phyloP scores from a whole-genome alignment of 2,329 filamentous ascomycete genomes.

The Westerdykella sp. region DNA sequence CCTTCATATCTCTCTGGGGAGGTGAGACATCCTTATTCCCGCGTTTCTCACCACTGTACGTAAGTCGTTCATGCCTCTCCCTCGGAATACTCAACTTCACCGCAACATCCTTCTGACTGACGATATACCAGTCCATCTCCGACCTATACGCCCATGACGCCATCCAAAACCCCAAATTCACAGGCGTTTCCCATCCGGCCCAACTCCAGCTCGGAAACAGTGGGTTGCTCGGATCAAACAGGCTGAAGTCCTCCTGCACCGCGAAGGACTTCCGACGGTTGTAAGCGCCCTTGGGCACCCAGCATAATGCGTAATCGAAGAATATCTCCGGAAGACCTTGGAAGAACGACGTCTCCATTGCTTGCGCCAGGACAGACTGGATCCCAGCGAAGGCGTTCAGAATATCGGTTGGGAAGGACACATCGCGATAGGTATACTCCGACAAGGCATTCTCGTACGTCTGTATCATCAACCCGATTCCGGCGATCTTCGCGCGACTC shows the following conservation, averaged over 20 bases:
- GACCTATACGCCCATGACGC: neutral
- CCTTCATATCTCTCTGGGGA: neutral
- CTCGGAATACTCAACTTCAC: neutral
- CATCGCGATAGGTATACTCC: conserved; percentile 4
- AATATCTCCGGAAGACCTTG: conserved; percentile 5
- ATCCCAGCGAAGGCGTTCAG: conserved; percentile 5
- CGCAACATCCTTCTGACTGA: neutral
- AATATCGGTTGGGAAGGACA: conserved; percentile 2
- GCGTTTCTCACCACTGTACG: neutral
- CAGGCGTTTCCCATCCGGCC: conserved; percentile 3
- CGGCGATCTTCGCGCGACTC: conserved; percentile 1
- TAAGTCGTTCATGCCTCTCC: neutral
- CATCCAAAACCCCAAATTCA: conserved; percentile 2
- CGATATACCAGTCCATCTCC: conserved; percentile 5
- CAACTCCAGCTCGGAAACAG: conserved; percentile 8
- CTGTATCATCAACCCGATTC: neutral
- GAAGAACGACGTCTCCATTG: conserved; percentile 5
- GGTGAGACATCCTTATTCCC: neutral
- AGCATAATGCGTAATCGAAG: conserved; percentile 4
- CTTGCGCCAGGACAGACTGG: conserved; percentile 1
- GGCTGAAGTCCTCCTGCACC: neutral
- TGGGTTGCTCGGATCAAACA: neutral
- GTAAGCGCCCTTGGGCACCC: conserved; percentile 1
- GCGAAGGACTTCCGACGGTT: neutral
- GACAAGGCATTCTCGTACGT: conserved; percentile 1